A percentile compares a stretch with the other conserved stretches of the same genome.
Evolutionary conservation across 805 yeast genomes (phyloP).

Genomic region (Pichia rugopelliculosa): DNA sequence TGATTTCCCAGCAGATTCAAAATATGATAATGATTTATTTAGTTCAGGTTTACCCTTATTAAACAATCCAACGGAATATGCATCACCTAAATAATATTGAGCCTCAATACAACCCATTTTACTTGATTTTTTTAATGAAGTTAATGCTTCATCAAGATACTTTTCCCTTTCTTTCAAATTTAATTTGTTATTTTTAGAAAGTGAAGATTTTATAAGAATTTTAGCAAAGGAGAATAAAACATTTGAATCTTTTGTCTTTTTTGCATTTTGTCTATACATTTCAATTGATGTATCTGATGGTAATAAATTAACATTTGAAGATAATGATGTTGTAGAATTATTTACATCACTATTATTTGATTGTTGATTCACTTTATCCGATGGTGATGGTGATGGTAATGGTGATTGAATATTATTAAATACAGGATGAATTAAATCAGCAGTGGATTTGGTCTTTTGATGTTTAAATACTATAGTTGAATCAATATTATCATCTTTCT

Average conservation of each 20-base stretch:
- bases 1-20: slow-evolving; percentile 87
- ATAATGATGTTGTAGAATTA: not conserved
- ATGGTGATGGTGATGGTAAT: not conserved
- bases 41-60: slow-evolving; percentile 60
- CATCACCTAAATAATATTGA: slow-evolving; percentile 88
- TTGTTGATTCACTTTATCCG: no score
- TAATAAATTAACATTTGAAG: slow-evolving; percentile 24
- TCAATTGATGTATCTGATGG: slow-evolving; percentile 61
- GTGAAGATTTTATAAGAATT: slow-evolving; percentile 43
- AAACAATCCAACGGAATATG: slow-evolving; percentile 74
- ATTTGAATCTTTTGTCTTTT: slow-evolving; percentile 75
- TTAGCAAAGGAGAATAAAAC: slow-evolving; percentile 89
- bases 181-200: slow-evolving; percentile 9
- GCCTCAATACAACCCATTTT: slow-evolving; percentile 58
- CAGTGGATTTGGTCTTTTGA: slow-evolving; percentile 1
- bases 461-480: not conserved
- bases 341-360: not conserved
- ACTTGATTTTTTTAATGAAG: slow-evolving; percentile 37
- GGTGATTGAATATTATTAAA: not conserved
- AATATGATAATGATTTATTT: slow-evolving; percentile 65
- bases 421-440: slow-evolving; percentile 8
- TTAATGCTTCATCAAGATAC: slow-evolving; percentile 69
- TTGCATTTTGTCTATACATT: slow-evolving; percentile 78
- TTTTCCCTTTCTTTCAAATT: slow-evolving; percentile 36
- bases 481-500: not conserved